Conservation (phyloP, 306 rosid genomes). For the Pyrus communis region DNA sequence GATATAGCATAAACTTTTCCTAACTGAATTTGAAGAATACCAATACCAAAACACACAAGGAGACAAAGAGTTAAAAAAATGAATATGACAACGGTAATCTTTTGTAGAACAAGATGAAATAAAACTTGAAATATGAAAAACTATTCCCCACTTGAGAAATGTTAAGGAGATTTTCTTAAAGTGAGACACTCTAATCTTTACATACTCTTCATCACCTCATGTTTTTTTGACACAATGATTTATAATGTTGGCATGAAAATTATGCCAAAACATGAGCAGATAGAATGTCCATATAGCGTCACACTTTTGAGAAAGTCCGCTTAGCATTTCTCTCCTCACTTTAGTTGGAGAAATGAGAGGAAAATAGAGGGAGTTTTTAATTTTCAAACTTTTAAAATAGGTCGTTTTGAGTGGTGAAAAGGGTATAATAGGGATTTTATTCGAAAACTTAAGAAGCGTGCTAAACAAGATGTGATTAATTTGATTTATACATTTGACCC, state of each 20-base stretch:
- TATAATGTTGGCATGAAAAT: too few relatives aligned
- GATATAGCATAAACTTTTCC: too few relatives aligned
- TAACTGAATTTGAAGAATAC: background rate
- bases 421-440: background rate
- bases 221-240: too few relatives aligned
- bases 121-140: background rate
- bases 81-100: background rate
- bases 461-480: background rate
- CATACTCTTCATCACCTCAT: too few relatives aligned
- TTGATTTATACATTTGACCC: background rate
- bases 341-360: background rate
- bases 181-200: too few relatives aligned
- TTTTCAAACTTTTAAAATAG: background rate
- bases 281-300: rapidly evolving
- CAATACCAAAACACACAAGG: background rate
- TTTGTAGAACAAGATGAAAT: background rate
- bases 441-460: background rate
- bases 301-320: too few relatives aligned
- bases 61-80: background rate
- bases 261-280: too few relatives aligned
- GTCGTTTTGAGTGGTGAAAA: background rate
- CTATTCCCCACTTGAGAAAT: background rate
- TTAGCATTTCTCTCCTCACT: too few relatives aligned
- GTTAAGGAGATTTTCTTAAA: too few relatives aligned
- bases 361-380: background rate